These are phyloP conservation scores for Pecoramyces ruminantium DNA, from an alignment of 192 early-diverging fungal genomes.

Conservation along the genomic window DNA sequence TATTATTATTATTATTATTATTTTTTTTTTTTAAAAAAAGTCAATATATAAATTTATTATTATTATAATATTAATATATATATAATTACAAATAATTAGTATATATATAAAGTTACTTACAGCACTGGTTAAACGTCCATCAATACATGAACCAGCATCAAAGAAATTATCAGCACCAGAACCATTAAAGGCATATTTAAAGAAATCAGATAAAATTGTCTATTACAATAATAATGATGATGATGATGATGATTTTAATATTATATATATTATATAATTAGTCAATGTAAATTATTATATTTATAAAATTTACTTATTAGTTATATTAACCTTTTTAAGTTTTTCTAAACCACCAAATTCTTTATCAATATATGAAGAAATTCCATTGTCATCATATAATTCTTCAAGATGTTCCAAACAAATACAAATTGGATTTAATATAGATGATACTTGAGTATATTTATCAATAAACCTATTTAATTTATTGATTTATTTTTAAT, in stretches of 20 bases:
- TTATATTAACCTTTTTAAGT: conserved; percentile 7
- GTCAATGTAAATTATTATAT: too few relatives aligned
- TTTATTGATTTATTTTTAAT: too few relatives aligned
- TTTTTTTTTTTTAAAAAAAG: too few relatives aligned
- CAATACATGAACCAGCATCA: conserved; percentile 88
- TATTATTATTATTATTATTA: too few relatives aligned
- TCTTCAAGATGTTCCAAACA: conserved; percentile 56
- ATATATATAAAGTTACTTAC: neutral
- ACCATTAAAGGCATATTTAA: conserved; percentile 90
- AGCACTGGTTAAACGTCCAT: conserved; percentile 40
- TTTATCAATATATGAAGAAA: conserved; percentile 46
- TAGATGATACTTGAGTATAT: conserved; percentile 95
- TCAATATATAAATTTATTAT: too few relatives aligned
- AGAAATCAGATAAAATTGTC: conserved; percentile 78
- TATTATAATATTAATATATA: neutral
- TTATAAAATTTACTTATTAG: too few relatives aligned
- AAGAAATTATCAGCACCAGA: conserved; percentile 63
- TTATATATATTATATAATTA: too few relatives aligned
- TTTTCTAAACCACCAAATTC: conserved; percentile 46
- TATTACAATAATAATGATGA: too few relatives aligned
- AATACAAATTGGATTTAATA: conserved; percentile 71
- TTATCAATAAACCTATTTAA: conserved; percentile 14
- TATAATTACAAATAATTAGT: neutral
- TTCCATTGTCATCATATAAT: conserved; percentile 32
- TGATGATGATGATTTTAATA: too few relatives aligned